phyloP scores from a whole-genome alignment of 2,329 filamentous ascomycete species.

The Penicillium sp. region DNA sequence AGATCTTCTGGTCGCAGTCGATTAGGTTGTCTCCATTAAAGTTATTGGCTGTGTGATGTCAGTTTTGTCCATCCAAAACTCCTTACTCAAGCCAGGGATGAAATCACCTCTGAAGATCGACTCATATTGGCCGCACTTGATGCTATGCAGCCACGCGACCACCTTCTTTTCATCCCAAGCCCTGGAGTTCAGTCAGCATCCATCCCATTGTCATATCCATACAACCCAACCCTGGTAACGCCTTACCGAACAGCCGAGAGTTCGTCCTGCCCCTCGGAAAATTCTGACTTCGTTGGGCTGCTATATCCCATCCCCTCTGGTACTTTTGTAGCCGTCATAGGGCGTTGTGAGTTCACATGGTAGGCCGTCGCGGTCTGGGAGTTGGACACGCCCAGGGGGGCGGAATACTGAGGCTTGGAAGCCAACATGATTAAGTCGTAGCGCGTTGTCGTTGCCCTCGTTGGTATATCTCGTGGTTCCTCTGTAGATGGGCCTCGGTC shows the following conservation, averaged over 20 bases:
- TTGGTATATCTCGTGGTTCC: constrained; percentile 8
- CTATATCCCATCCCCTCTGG: constrained; percentile 60
- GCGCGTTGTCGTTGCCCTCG: constrained; percentile 4
- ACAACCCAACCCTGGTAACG: background rate
- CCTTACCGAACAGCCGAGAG: constrained; percentile 74
- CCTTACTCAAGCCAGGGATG: background rate
- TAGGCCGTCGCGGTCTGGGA: constrained; percentile 44
- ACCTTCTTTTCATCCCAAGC: constrained; percentile 90
- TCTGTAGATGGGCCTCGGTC: constrained; percentile 5
- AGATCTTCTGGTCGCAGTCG: constrained; percentile 93
- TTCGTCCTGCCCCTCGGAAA: constrained; percentile 77
- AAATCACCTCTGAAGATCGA: constrained; percentile 74
- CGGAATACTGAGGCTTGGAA: constrained; percentile 49
- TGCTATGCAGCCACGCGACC: constrained; percentile 85
- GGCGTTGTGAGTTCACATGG: constrained; percentile 39
- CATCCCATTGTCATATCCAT: constrained; percentile 7
- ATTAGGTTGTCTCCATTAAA: constrained; percentile 97
- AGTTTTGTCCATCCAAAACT: constrained; percentile 27
- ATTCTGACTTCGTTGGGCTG: constrained; percentile 91
- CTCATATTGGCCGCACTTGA: constrained; percentile 94
- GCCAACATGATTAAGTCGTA: constrained; percentile 44
- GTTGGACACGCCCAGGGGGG: constrained; percentile 39
- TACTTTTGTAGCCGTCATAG: constrained; percentile 36
- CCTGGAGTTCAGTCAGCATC: constrained; percentile 45
- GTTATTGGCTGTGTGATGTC: constrained; percentile 70